Evolutionary conservation across 2,329 filamentous ascomycete genomes (phyloP), one percentile per base, ranked within the genome.

Genomic region (Coniochaeta hoffmannii): DNA sequence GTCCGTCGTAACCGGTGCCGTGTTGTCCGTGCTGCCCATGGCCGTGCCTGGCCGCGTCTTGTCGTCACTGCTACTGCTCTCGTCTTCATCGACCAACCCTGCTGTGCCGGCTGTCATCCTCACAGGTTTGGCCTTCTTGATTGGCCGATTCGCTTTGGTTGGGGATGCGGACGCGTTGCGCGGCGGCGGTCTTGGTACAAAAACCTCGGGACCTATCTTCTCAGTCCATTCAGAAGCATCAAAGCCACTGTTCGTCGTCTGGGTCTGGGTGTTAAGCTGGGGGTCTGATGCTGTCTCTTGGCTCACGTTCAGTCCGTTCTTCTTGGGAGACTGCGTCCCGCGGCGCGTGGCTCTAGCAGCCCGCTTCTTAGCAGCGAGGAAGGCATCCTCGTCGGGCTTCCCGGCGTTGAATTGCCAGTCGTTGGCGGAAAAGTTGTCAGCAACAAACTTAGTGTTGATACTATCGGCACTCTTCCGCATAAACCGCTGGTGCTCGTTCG

Each of bases 361-460:
- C 38, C 74, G 70, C 32, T 65, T 64, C 52, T 70, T 72, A 19
- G 35, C 67, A 50, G 36, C 63, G 53, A 54, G 57, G 59, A 62
- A 59, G 62, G 62, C 26, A 61, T 63, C 52, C 55, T 62, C 38
- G 60, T 70, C 63, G 62, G 67, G 15, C 56, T 69, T 70, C 5
- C 80, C 79, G 12, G 80, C 80, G 54, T 69, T 80, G 59, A 83
- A 83, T 55, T 77, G 71, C 75, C 74, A 81, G 19, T 65, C 65
- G 26, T 69, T 66, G 32, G 70, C 67, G 5, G 70, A 61, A 44
- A 70, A 66, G 19, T 82, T 76, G 14, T 77, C 75, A 4, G 78
- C 71, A 19, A 76, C 76, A 66, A 86, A 86, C 36, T 71, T 79
- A 17, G 82, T 86, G 66, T 83, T 82, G 61, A 86, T 86, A 53